Base-by-base conservation (phyloP, 495 filamentous ascomycete genomes). In the Podospora tetraspora region DNA sequence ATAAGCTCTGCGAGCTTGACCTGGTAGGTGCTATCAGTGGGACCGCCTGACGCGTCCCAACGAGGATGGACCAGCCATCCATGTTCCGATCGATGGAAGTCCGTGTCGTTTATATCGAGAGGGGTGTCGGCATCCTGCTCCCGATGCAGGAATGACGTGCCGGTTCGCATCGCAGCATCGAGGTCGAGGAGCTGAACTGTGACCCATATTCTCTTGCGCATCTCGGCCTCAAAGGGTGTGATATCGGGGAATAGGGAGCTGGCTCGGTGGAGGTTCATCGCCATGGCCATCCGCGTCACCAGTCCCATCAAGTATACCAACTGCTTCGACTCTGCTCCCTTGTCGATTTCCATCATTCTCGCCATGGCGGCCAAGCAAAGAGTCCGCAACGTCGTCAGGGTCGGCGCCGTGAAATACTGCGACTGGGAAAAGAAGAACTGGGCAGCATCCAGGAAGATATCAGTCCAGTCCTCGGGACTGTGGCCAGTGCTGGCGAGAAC, bases 131-230 rank as follows among this genome's bases (percentile, higher is more conserved):
- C 65, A 24, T 76, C 72, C 3, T 68, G 61, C 16, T 74, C 70
- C 21, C 59, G 30, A 6, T 68, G 64, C 12, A 73, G 32, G 30
- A 61, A 70, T 30, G 71, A 73, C 8, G 74, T 74, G 3, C 80
- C 80, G 37, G 76, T 76, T n/a, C 80, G 65, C 64, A 74, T 74
- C 3, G 80, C 80, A 24, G 79, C 65, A 57, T 74, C 63, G 12
- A 82, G 70, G 64, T 83, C 81, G 64, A 82, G 70, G 24, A 78
- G 73, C 13, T 76, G 63, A 7, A 84, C 73, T 6, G 75, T 72
- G 7, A 74, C 59, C 82, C 82, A 84, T 7, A 78, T 63, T 3
- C 82, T 77, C 12, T 79, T 75, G 13, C 82, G 75, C 72, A 81
- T 80, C 67, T 84, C 82, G 10, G 72, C 78, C 12, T 76, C 72